Base-by-base conservation (phyloP, 148 eudicot genomes). In the Heliosperma pusillum region DNA sequence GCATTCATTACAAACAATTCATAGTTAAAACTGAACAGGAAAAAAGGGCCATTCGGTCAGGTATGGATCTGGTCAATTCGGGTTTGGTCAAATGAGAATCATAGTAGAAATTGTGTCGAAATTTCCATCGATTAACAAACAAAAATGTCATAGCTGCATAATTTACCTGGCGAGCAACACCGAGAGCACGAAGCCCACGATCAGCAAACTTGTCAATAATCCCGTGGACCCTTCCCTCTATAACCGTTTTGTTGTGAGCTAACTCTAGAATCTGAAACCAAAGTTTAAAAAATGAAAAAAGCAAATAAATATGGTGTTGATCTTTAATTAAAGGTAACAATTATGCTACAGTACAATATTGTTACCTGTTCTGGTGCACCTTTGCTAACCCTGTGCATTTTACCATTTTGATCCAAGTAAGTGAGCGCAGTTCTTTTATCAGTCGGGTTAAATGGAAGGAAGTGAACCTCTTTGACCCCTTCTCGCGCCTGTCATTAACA, bases 181-280 rank as follows among this genome's bases (percentile, higher is more conserved):
- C 97, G 64, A 92, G 91, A 22, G 97, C 86, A 50, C 97, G 90
- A 75, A 92, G 90, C 22, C 97, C 97, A 53, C 97, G 97, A 29
- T 89, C 87, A 63, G 97, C 97, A 81, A 78, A 92, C 26, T 79
- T 88, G 44, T 91, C 93, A 20, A 91, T 91, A 0, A 84, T 47
- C 5, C 80, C 11, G 59, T 92, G 97, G n/a, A 86, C 97, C 75
- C 76, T 89, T 62, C 50, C 68, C 64, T 72, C 88, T 20, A 89
- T 88, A 53, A 74, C 80, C 22, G 82, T 65, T 71, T 80, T 88
- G 81, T 86, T 82, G 40, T 77, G 76, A 61, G 93, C 87, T 63
- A 92, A 83, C 72, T 88, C 86, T 20, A 92, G 85, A 74, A 92
- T 92, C 97, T 91, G 42, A 56, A 27, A n/a, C 40, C 19, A 16